These are phyloP conservation scores for Geotrichum bryndzae DNA, from an alignment of 1,139 yeast genomes.

Conservation along the genomic window DNA sequence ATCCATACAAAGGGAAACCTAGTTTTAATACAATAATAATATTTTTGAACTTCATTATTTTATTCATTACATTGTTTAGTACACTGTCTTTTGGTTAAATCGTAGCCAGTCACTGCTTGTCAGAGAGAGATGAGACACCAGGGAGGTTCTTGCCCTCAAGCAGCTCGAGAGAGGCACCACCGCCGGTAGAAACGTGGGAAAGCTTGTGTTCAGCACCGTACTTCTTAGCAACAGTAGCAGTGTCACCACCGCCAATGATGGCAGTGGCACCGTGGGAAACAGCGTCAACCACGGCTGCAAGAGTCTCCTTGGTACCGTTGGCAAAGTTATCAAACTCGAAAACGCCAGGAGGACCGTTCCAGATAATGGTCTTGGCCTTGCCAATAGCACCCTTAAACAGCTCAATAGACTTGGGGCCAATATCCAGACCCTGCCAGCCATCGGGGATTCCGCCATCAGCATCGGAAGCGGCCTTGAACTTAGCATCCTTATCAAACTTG, in stretches of 20 bases:
- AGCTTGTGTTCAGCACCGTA: constrained; percentile 90
- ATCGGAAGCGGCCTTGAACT: constrained; percentile 71
- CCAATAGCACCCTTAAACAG: constrained; percentile 74
- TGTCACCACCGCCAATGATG: constrained; percentile 98
- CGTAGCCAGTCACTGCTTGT: constrained; percentile 40
- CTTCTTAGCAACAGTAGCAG: constrained; percentile 98
- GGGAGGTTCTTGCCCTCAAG: constrained; percentile 97
- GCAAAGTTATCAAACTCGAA: constrained; percentile 91
- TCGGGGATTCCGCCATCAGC: constrained; percentile 79
- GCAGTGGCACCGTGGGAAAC: constrained; percentile 87
- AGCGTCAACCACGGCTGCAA: constrained; percentile 80
- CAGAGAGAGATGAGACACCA: constrained; percentile 87
- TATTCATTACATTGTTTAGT: background rate
- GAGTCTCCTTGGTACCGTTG: constrained; percentile 79
- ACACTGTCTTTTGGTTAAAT: background rate
- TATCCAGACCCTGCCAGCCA: constrained; percentile 90
- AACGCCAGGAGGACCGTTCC: constrained; percentile 99
- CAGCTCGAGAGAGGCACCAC: constrained; percentile 97
- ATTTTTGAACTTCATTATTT: background rate
- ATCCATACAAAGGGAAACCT: background rate
- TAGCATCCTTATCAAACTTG: constrained; percentile 85
- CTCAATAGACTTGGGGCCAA: constrained; percentile 79
- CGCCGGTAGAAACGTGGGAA: constrained; percentile 97
- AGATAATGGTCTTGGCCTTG: constrained; percentile 91
- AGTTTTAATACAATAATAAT: background rate